phyloP scores from a whole-genome alignment of 176 grass and related monocot species.

The Guadua angustifolia region DNA sequence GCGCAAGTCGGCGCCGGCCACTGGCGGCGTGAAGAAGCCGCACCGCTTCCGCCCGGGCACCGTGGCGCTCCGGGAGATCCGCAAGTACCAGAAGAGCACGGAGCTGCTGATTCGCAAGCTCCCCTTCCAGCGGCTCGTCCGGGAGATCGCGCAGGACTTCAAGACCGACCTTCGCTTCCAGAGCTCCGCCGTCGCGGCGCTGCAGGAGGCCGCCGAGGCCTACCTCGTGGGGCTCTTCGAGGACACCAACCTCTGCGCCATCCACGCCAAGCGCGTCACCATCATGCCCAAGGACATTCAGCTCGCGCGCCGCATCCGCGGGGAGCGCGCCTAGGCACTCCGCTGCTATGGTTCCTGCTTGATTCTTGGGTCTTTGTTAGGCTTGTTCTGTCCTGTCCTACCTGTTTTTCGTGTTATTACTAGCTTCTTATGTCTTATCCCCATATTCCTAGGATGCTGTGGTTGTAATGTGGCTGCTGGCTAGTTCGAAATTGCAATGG shows the following conservation, averaged over 20 bases:
- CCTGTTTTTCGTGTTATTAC: not conserved
- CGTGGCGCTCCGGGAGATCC: slow-evolving; percentile 76
- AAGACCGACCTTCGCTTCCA: slow-evolving; percentile 82
- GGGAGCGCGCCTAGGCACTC: slow-evolving; percentile 24
- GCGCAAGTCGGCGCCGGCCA: slow-evolving; percentile 73
- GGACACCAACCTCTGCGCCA: slow-evolving; percentile 94
- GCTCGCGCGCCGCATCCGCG: slow-evolving; percentile 76
- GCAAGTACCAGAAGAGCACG: slow-evolving; percentile 93
- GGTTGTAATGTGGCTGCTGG: not conserved
- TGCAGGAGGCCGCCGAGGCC: slow-evolving; percentile 77
- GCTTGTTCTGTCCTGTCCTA: not conserved
- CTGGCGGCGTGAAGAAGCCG: slow-evolving; percentile 92
- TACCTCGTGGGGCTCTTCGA: slow-evolving; percentile 87
- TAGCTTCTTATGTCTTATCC: not conserved
- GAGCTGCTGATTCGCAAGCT: slow-evolving; percentile 88
- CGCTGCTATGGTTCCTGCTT: not conserved
- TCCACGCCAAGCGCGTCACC: slow-evolving; percentile 88
- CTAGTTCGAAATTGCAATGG: not conserved
- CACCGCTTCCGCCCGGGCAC: slow-evolving; percentile 62
- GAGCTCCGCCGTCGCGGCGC: slow-evolving; percentile 61
- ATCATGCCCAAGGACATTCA: slow-evolving; percentile 97
- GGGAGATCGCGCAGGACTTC: slow-evolving; percentile 88
- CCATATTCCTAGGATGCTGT: not conserved
- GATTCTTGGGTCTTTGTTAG: not conserved
- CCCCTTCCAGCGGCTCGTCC: slow-evolving; percentile 66